Evolutionary conservation across 495 filamentous ascomycete species (phyloP), one percentile per base, ranked within the genome.

Genomic region (Aspergillus kassunensis): DNA sequence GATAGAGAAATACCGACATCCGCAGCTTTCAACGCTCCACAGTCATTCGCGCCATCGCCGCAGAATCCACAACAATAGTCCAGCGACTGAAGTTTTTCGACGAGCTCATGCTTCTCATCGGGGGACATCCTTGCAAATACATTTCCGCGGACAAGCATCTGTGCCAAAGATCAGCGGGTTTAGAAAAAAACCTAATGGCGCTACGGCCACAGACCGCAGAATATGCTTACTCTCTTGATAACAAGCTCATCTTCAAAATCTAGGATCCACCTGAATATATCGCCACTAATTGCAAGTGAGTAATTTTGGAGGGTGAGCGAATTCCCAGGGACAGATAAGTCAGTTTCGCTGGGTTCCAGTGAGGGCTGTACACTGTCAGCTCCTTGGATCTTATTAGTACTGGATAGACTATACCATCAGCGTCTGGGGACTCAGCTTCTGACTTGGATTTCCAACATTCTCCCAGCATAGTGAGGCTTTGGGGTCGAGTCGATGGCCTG

Each of bases 1-100:
- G 95, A 97, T 13, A 99, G 76, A 5, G 93, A 97, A 37, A 99
- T 96, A n/a, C 95, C 95, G 44, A 99, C 91, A 70, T 99, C 95
- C 44, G 95, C 95, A 21, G 95, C 93, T 65, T 97, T 99, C 50
- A 99, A 76, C 27, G 95, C 95, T 56, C 93, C 95, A 62, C 95
- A 99, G 63, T 99, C 95, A 67, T 99, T 99, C 18, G 95, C 95
- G 41, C 95, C 95, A 63, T 99, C 95, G 34, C 95, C 95, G 57
- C 95, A 99, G 68, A 99, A 99, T 18, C 95, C 91, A 61, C 83
- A 88, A 60, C 89, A 95, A 68, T 97, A 97, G 65, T 91, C 93
- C 51, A 99, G 87, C 55, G 89, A 91, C 61, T 99, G 95, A 16
- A 99, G 80, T 63, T 96, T 97, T 66, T 97, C 91, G 11, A 99